A percentile compares a stretch with the other conserved stretches of the same genome.
Evolutionary conservation across 73 alveolate species (phyloP).

Genomic region (Loxodes magnus): DNA sequence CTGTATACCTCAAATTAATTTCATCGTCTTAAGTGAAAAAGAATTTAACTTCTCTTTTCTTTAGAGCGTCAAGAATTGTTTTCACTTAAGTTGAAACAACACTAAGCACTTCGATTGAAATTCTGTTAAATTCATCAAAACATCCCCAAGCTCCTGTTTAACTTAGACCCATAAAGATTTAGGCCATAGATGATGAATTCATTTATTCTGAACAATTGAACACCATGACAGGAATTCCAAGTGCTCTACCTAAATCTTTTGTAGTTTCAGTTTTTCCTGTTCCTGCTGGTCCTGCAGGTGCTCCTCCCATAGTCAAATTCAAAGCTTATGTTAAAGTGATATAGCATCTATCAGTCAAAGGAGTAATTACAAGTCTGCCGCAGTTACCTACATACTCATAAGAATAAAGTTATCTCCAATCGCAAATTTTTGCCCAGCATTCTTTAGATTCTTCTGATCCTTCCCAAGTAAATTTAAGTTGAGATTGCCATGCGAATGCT

Average conservation of each 20-base stretch:
- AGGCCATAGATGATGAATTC: constrained; percentile 97
- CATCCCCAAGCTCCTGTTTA: constrained; percentile 99
- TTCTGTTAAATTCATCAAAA: constrained; percentile 98
- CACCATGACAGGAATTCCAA: constrained; percentile 97
- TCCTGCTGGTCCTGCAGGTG: constrained; percentile 99
- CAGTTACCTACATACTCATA: constrained; percentile 99
- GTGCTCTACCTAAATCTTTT: constrained; percentile 93
- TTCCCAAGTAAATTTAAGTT: constrained; percentile 96
- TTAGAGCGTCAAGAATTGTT: constrained; percentile 91
- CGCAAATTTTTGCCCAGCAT: constrained; percentile 95
- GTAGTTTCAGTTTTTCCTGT: constrained; percentile 60
- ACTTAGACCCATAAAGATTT: constrained; percentile 98
- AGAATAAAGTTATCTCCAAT: constrained; percentile 91
- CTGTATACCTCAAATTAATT: constrained; percentile 76
- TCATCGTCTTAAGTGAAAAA: constrained; percentile 88
- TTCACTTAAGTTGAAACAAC: constrained; percentile 98
- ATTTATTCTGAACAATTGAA: constrained; percentile 98
- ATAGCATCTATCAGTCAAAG: constrained; percentile 99
- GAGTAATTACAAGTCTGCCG: constrained; percentile 98
- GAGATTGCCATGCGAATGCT: constrained; percentile 97
- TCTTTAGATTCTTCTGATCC: constrained; percentile 69
- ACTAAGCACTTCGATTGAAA: constrained; percentile 97
- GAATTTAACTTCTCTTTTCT: constrained; percentile 62
- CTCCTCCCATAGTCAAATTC: constrained; percentile 97
- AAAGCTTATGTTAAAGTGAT: constrained; percentile 98